phyloP scores from a whole-genome alignment of 179 eudicot species.

The Spinacia oleracea region DNA sequence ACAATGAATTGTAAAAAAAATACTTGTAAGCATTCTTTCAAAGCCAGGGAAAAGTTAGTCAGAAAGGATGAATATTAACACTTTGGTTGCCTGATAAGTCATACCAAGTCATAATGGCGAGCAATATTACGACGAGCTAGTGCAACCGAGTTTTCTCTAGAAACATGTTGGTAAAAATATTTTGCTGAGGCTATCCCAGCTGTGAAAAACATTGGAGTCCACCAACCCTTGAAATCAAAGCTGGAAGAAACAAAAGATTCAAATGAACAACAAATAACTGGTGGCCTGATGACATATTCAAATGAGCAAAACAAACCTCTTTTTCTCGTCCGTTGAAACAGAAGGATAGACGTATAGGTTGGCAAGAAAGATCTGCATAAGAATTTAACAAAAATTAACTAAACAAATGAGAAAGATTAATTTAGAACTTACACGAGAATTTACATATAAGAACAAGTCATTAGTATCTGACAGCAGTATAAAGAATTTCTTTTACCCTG shows the following conservation, averaged over 20 bases:
- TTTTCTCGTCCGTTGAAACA: conserved; percentile 34
- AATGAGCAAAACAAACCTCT: conserved; percentile 50
- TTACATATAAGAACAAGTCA: no score
- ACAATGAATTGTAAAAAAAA: no score
- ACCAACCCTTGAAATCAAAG: conserved; percentile 65
- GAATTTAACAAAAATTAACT: not conserved
- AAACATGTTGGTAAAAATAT: conserved; percentile 69
- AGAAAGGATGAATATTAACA: no score
- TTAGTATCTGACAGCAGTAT: not conserved
- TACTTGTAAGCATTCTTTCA: no score
- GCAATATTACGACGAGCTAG: conserved; percentile 93
- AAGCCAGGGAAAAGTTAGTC: no score
- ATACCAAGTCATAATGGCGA: conserved; percentile 90
- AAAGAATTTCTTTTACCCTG: conserved; percentile 49
- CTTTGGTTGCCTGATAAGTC: conserved; percentile 13
- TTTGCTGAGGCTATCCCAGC: conserved; percentile 82
- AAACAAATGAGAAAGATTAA: no score
- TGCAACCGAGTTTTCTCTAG: conserved; percentile 65
- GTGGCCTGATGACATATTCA: not conserved
- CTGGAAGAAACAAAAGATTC: not conserved
- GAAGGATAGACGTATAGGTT: conserved; percentile 53
- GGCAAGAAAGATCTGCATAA: conserved; percentile 60
- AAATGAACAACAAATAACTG: not conserved
- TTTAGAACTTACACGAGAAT: no score
- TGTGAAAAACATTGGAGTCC: conserved; percentile 82